Evolutionary conservation across 148 eudicot genomes (phyloP), one percentile per base, ranked within the genome.

Genomic region (Limonium bicolor): DNA sequence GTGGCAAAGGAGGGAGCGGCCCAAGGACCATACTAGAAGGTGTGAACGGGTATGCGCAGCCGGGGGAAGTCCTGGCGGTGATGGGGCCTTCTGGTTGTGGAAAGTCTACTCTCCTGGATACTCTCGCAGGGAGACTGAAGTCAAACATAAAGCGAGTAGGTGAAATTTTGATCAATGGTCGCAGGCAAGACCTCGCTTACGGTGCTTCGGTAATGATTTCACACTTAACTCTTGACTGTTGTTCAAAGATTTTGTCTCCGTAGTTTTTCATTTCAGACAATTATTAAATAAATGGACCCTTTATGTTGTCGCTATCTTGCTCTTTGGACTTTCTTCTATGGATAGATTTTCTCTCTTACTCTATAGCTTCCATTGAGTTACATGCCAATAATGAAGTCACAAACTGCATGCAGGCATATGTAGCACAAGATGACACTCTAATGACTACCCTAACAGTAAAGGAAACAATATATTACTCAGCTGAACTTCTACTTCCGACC

Each of bases 21-120:
- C 9, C 22, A 2, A 57, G 49, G 42, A 27, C 60, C 8, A 65
- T 74, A 2, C 56, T 74, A 39, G 25, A 60, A 60, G 62, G 68
- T 7, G 32, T 70, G 0, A 62, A 33, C 19, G 76, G 76, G 1
- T 66, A 63, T 60, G 76, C 73, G 25, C 34, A 56, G 2, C 70
- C 76, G 4, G 73, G 73, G 11, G 50, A 60, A 15, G 44, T 70
- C 3, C 50, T 66, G 51, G 81, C 81, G 1, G 39, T 74, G 2
- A 70, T 74, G 73, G 81, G 81, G 27, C 81, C 81, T 49, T 74
- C 80, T 35, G 80, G 80, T 13, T 74, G 53, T 27, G 80, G 80
- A 51, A 74, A 74, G 19, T 70, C 80, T 19, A 74, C 80, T 23
- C 73, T 70, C 31, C 70, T 74, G 25, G 80, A 74, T 24, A 72